A percentile compares a stretch with the other conserved stretches of the same genome.
These are phyloP conservation scores for Plasmopara muralis DNA, from an alignment of 352 stramenopile species.

Conservation along the genomic window DNA sequence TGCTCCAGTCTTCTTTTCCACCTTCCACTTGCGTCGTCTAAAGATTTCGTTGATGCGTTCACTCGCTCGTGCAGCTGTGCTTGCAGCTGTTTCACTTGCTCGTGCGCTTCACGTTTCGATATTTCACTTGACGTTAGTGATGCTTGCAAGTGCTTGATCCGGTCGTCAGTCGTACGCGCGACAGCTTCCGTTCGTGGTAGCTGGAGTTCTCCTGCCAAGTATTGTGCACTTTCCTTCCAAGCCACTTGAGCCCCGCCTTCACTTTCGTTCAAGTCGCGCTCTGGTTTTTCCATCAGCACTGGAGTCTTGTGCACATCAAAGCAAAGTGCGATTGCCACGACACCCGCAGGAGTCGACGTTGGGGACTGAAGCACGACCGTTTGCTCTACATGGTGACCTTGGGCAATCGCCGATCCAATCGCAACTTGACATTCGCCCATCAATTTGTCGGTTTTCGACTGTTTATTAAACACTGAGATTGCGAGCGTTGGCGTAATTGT, in stretches of 20 bases:
- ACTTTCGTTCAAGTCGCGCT: too few species aligned
- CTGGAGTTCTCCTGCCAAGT: conserved; percentile 23
- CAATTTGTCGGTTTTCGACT: conserved; percentile 57
- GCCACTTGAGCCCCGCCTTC: too few species aligned
- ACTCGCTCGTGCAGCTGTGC: conserved; percentile 37
- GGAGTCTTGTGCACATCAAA: conserved; percentile 54
- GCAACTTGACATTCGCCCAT: conserved; percentile 73
- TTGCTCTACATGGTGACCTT: conserved; percentile 65
- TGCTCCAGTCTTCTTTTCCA: conserved; percentile 60
- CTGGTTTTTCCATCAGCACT: neutral
- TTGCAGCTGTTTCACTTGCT: conserved; percentile 42
- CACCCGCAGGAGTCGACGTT: conserved; percentile 18
- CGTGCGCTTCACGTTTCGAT: conserved; percentile 39
- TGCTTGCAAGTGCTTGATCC: conserved; percentile 21
- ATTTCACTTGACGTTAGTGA: conserved; percentile 25
- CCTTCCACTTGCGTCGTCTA: conserved; percentile 27
- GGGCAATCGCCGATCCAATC: conserved; percentile 56
- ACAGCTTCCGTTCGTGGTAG: conserved; percentile 9
- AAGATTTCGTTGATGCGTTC: conserved; percentile 7
- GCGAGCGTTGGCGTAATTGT: conserved; percentile 63
- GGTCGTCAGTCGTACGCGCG: conserved; percentile 11
- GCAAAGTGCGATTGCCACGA: conserved; percentile 41
- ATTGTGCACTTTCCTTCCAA: too few species aligned
- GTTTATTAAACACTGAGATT: conserved; percentile 66
- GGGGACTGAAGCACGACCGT: conserved; percentile 44